Conservation (phyloP, 2,329 filamentous ascomycete genomes). For the Pestalotiopsis sp. region DNA sequence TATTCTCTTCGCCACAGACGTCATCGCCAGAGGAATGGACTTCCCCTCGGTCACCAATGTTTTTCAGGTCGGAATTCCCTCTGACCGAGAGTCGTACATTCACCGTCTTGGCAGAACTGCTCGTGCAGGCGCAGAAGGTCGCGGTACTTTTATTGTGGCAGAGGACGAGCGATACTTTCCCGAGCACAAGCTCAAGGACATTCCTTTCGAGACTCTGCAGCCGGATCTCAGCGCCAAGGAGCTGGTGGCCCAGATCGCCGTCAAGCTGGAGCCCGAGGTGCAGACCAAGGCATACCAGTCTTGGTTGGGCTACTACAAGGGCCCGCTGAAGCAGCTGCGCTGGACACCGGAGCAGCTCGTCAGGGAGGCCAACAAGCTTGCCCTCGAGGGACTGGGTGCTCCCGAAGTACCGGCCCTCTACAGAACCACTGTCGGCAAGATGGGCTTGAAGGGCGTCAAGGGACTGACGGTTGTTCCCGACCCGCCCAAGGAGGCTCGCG, state of each 20-base stretch:
- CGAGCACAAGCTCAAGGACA: constrained; percentile 52
- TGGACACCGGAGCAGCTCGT: constrained; percentile 44
- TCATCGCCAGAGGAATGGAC: constrained; percentile 74
- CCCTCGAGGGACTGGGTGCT: constrained; percentile 47
- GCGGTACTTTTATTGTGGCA: constrained; percentile 62
- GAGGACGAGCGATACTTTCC: constrained; percentile 54
- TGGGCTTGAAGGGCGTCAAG: constrained; percentile 56
- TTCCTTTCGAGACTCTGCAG: constrained; percentile 51
- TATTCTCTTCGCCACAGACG: constrained; percentile 70
- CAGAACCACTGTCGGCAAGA: constrained; percentile 55
- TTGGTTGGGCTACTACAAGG: constrained; percentile 59
- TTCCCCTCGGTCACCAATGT: constrained; percentile 71
- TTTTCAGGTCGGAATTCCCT: constrained; percentile 63
- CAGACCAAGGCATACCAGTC: constrained; percentile 56
- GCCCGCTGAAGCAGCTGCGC: constrained; percentile 43
- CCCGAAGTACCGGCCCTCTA: constrained; percentile 49
- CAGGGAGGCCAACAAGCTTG: constrained; percentile 52
- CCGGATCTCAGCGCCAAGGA: constrained; percentile 45
- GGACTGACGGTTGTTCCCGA: constrained; percentile 51
- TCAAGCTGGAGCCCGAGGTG: constrained; percentile 44
- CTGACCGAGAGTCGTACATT: constrained; percentile 65
- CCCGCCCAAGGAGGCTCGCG: constrained; percentile 33
- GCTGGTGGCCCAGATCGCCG: constrained; percentile 41
- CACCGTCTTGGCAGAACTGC: constrained; percentile 70
- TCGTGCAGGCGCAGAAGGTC: constrained; percentile 64